These are phyloP conservation scores for Chalciporus sphaerocephalus DNA, from an alignment of 768 basidiomycete genomes.

Conservation along the genomic window DNA sequence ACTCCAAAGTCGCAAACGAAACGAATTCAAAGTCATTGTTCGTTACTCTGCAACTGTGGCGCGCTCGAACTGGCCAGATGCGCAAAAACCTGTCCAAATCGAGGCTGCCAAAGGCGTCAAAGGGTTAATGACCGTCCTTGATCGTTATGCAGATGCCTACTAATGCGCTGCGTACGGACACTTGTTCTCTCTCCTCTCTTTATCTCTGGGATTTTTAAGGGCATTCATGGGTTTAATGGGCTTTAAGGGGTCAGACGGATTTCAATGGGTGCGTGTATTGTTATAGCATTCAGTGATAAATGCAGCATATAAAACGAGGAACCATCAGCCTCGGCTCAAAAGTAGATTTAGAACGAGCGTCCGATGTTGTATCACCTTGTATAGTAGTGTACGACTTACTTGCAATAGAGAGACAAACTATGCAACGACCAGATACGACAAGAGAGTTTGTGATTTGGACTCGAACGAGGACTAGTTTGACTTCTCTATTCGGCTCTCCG, in stretches of 20 bases:
- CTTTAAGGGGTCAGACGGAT: constrained; percentile 13
- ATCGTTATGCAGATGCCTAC: constrained; percentile 29
- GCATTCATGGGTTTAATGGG: constrained; percentile 13
- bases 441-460: constrained; percentile 7
- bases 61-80: constrained; percentile 33
- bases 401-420: constrained; percentile 5
- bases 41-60: constrained; percentile 35
- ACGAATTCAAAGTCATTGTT: constrained; percentile 35
- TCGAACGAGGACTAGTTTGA: constrained; percentile 12
- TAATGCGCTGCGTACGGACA: constrained; percentile 7
- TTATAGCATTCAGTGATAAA: constrained; percentile 7
- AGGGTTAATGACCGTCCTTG: constrained; percentile 36
- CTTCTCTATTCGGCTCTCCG: constrained; percentile 70
- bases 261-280: constrained; percentile 22
- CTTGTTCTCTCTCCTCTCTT: neutral
- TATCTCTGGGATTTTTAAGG: constrained; percentile 7
- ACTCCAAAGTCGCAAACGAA: constrained; percentile 21
- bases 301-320: constrained; percentile 17
- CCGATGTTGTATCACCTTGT: constrained; percentile 29
- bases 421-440: constrained; percentile 1
- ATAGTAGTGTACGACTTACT: constrained; percentile 19
- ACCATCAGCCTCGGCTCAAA: constrained; percentile 9
- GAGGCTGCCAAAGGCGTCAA: constrained; percentile 33
- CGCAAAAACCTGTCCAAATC: constrained; percentile 34
- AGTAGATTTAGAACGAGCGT: constrained; percentile 14